phyloP scores from a whole-genome alignment of 2,329 filamentous ascomycete genomes.

The Beauveria rudraprayagi region DNA sequence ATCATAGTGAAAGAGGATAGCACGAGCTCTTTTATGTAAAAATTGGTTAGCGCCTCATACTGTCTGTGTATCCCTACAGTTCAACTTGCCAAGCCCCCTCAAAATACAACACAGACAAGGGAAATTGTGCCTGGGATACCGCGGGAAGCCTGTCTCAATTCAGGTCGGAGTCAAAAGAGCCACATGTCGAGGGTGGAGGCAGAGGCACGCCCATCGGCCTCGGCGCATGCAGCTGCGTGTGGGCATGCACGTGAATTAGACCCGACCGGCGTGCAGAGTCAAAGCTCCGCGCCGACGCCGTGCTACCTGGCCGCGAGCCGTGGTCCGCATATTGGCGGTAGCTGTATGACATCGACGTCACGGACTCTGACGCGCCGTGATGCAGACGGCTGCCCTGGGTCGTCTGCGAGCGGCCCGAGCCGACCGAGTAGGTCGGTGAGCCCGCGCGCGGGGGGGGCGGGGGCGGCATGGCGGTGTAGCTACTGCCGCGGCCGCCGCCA shows the following conservation, averaged over 20 bases:
- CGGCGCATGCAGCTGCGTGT: slow-evolving; percentile 8
- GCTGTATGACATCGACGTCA: background rate
- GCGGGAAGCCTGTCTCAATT: background rate
- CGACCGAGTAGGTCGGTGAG: background rate
- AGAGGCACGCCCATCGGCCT: slow-evolving; percentile 6
- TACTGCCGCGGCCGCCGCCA: background rate
- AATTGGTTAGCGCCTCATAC: background rate
- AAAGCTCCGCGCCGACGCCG: slow-evolving; percentile 1
- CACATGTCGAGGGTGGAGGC: slow-evolving; percentile 3
- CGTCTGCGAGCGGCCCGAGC: background rate
- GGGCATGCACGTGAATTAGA: slow-evolving; percentile 7
- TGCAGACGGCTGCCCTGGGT: slow-evolving; percentile 1
- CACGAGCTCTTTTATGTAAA: background rate
- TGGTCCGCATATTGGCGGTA: slow-evolving; percentile 4
- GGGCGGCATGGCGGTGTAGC: slow-evolving; percentile 2
- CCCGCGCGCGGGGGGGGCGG: background rate
- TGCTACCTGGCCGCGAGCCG: slow-evolving; percentile 1
- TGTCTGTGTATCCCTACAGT: background rate
- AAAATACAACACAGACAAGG: background rate
- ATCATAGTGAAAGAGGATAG: no score
- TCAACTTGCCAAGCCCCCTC: background rate
- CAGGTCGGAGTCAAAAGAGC: slow-evolving; percentile 8
- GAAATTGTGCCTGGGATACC: background rate
- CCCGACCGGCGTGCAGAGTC: slow-evolving; percentile 3
- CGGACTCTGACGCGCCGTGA: background rate